Conservation (phyloP, 805 yeast species). For the Komagataella mondaviorum region DNA sequence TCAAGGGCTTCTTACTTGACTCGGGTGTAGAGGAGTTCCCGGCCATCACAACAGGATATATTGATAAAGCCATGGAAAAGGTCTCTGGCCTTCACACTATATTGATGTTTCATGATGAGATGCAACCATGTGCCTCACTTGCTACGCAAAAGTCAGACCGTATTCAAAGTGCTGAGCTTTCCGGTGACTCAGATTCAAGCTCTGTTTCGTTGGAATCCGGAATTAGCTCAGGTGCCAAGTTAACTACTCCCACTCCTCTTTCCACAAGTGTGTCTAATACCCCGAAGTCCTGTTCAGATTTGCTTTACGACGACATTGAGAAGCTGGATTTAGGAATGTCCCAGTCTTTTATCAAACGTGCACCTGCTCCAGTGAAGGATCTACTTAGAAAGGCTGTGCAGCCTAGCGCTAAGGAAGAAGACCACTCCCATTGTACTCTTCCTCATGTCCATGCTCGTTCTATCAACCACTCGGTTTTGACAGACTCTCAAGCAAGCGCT, state of each 20-base stretch:
- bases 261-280: neutral
- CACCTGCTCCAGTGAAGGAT: conserved; percentile 24
- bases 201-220: neutral
- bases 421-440: conserved; percentile 18
- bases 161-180: neutral
- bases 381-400: conserved; percentile 11
- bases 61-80: conserved; percentile 48
- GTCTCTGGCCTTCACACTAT: conserved; percentile 56
- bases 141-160: conserved; percentile 5
- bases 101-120: conserved; percentile 89
- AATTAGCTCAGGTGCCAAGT: conserved; percentile 1
- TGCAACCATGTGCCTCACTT: conserved; percentile 38
- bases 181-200: neutral
- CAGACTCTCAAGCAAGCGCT: conserved; percentile 37
- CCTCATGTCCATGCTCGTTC: conserved; percentile 18
- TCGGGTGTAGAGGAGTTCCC: conserved; percentile 97
- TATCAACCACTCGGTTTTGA: conserved; percentile 19
- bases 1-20: conserved; percentile 85
- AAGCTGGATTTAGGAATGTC: conserved; percentile 23
- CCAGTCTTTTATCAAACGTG: conserved; percentile 23
- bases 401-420: conserved; percentile 7
- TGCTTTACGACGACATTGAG: conserved; percentile 8
- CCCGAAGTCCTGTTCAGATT: neutral
- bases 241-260: neutral
- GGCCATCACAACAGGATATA: conserved; percentile 52